These are phyloP conservation scores for Aspergillus asperescens DNA, from an alignment of 495 filamentous ascomycete species.

Conservation along the genomic window DNA sequence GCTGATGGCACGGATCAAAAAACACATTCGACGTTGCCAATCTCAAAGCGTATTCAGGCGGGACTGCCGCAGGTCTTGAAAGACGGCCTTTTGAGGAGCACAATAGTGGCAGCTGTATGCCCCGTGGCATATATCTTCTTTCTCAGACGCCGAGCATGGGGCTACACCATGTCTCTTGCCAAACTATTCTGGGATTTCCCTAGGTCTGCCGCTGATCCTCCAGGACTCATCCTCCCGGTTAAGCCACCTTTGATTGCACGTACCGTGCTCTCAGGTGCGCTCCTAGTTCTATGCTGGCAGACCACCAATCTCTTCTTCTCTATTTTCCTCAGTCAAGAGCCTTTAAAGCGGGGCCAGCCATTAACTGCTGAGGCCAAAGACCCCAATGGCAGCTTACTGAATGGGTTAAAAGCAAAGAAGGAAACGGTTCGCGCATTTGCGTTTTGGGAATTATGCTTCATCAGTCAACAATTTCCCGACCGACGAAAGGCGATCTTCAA, in stretches of 20 bases:
- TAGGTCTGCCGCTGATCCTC: conserved; percentile 55
- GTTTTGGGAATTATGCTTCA: conserved; percentile 83
- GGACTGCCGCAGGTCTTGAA: conserved; percentile 22
- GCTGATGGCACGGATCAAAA: conserved; percentile 33
- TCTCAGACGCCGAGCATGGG: conserved; percentile 60
- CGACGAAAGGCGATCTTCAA: conserved; percentile 79
- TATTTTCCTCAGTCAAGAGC: conserved; percentile 69
- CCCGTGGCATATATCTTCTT: conserved; percentile 60
- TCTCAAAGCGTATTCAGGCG: conserved; percentile 31
- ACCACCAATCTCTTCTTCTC: conserved; percentile 70
- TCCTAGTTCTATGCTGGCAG: conserved; percentile 70
- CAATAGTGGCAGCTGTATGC: conserved; percentile 38
- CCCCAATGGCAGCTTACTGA: conserved; percentile 84
- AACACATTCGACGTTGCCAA: conserved; percentile 29
- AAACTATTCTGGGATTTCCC: conserved; percentile 70
- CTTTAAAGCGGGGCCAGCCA: conserved; percentile 76
- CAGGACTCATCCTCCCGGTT: conserved; percentile 49
- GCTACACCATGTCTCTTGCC: conserved; percentile 59
- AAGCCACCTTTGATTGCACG: conserved; percentile 53
- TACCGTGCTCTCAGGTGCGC: conserved; percentile 56
- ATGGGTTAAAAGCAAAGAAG: conserved; percentile 68
- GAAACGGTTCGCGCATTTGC: conserved; percentile 61
- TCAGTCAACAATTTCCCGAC: conserved; percentile 63
- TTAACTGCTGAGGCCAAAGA: conserved; percentile 79
- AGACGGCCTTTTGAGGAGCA: conserved; percentile 35